A percentile compares a stretch with the other conserved stretches of the same genome.
These are phyloP conservation scores for Gaultheria prostrata DNA, from an alignment of 148 eudicot species.

Conservation along the genomic window DNA sequence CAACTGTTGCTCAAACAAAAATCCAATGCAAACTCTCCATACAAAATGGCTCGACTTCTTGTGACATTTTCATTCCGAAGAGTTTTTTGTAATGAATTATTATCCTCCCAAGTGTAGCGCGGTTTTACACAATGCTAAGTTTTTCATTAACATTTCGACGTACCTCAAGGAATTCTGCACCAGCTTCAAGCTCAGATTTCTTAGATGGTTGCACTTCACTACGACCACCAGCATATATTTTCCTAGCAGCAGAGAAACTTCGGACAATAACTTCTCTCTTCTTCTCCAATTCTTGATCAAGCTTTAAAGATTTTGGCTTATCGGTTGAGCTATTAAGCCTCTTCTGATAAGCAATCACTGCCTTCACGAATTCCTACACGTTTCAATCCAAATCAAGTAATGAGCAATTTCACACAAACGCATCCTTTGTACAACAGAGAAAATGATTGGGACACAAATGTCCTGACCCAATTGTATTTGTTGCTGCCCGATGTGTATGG, in stretches of 20 bases:
- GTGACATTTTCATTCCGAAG: too few species aligned
- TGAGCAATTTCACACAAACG: neutral
- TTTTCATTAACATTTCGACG: too few species aligned
- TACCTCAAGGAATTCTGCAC: constrained; percentile 76
- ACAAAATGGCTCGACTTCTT: too few species aligned
- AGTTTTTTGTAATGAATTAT: too few species aligned
- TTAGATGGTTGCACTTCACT: constrained; percentile 22
- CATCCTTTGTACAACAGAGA: too few species aligned
- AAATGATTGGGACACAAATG: too few species aligned
- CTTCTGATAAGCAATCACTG: constrained; percentile 66
- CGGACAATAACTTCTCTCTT: constrained; percentile 47
- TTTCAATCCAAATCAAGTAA: constrained; percentile 1
- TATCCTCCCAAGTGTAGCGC: too few species aligned
- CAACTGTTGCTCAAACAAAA: too few species aligned
- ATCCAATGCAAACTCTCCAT: too few species aligned
- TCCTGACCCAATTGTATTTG: too few species aligned
- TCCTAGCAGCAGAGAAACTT: constrained; percentile 71
- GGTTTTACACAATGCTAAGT: too few species aligned
- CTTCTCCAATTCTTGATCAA: constrained; percentile 54
- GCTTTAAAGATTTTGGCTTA: constrained; percentile 36
- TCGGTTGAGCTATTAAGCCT: constrained; percentile 33
- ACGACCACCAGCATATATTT: constrained; percentile 39
- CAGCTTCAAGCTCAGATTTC: constrained; percentile 50
- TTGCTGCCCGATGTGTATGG: too few species aligned
- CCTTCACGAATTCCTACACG: constrained; percentile 73